Conservation (phyloP, 108 stramenopile genomes). For the Nitzschia putrida region DNA sequence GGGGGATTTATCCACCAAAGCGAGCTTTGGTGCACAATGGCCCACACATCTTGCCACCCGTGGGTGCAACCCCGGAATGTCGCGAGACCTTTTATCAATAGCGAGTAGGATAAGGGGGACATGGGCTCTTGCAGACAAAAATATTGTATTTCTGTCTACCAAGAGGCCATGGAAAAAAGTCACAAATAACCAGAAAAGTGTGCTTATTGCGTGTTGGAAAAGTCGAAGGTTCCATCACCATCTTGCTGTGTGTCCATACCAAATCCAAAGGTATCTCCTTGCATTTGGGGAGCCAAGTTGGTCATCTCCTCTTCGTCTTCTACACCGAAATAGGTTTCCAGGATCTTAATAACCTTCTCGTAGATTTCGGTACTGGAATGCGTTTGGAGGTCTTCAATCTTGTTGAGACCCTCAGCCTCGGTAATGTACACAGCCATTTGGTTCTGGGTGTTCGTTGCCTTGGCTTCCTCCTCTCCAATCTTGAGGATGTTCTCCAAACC, state of each 20-base stretch:
- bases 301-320: slow-evolving; percentile 91
- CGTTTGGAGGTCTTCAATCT: slow-evolving; percentile 92
- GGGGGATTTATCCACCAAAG: no score
- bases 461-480: slow-evolving; percentile 92
- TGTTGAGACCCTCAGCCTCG: slow-evolving; percentile 93
- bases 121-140: slow-evolving; percentile 41
- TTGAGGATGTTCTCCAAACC: slow-evolving; percentile 98
- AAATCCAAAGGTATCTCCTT: slow-evolving; percentile 81
- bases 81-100: no score
- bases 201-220: slow-evolving; percentile 34
- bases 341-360: slow-evolving; percentile 87
- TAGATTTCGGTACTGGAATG: slow-evolving; percentile 95
- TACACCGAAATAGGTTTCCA: slow-evolving; percentile 92
- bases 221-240: slow-evolving; percentile 43
- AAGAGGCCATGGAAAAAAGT: slow-evolving; percentile 26
- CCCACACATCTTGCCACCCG: no score
- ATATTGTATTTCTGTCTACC: slow-evolving; percentile 23
- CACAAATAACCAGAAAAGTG: no score
- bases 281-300: slow-evolving; percentile 63
- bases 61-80: no score
- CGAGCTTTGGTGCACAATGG: no score
- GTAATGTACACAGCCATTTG: slow-evolving; percentile 91
- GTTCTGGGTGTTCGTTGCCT: slow-evolving; percentile 72
- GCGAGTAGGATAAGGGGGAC: neutral
- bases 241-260: slow-evolving; percentile 38